A percentile compares a stretch with the other conserved stretches of the same genome.
Conservation (phyloP, 2,329 filamentous ascomycete species). For the Phaeoacremonium minimum region DNA sequence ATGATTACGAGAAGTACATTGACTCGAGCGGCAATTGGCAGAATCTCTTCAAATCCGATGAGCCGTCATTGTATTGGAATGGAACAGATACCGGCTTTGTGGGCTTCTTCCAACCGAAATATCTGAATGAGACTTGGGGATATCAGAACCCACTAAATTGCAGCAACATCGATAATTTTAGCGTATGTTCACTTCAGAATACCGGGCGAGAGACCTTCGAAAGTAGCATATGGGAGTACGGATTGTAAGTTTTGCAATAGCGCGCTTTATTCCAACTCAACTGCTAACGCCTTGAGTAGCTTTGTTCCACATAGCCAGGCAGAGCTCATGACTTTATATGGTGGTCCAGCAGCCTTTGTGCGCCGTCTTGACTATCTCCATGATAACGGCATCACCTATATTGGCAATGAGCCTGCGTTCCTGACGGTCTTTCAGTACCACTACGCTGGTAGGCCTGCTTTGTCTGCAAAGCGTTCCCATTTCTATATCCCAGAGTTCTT, state of each 20-base stretch:
- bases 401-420: conserved; percentile 55
- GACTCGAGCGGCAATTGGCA: conserved; percentile 60
- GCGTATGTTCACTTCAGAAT: conserved; percentile 56
- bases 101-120: conserved; percentile 68
- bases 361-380: conserved; percentile 55
- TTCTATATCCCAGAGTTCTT: conserved; percentile 64
- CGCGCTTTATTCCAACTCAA: neutral
- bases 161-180: conserved; percentile 46
- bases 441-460: conserved; percentile 60
- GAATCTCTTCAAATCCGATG: conserved; percentile 59
- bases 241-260: conserved; percentile 44
- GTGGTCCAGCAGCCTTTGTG: conserved; percentile 53
- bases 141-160: conserved; percentile 66
- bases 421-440: conserved; percentile 65
- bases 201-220: conserved; percentile 68
- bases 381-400: conserved; percentile 54
- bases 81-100: conserved; percentile 59
- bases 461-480: conserved; percentile 50
- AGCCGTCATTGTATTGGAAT: conserved; percentile 47
- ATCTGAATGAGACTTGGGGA: conserved; percentile 63
- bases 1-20: conserved; percentile 56
- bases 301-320: conserved; percentile 51
- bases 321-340: conserved; percentile 53
- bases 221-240: conserved; percentile 68
- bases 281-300: conserved; percentile 14